These are phyloP conservation scores for Prunus mume DNA, from an alignment of 306 rosid species.

Conservation along the genomic window DNA sequence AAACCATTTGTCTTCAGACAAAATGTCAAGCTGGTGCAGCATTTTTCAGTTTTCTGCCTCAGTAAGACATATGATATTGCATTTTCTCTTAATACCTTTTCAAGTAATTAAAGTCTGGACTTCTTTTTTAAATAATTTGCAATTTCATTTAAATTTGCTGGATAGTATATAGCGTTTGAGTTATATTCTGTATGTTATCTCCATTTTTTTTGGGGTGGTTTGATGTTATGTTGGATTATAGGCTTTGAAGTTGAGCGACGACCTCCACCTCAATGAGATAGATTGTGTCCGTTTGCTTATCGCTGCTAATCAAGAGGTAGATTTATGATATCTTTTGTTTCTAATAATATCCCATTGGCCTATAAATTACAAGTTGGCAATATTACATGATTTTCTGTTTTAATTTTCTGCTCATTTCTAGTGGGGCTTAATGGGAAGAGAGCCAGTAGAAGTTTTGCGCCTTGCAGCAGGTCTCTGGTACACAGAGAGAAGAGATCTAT, in stretches of 20 bases:
- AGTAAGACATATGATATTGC: neutral
- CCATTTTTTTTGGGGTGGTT: neutral
- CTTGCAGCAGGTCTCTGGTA: slow-evolving; percentile 95
- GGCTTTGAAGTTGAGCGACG: slow-evolving; percentile 92
- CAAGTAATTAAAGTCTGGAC: neutral
- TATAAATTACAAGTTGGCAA: neutral
- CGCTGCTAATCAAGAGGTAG: slow-evolving; percentile 86
- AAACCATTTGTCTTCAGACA: neutral
- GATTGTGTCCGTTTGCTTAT: slow-evolving; percentile 84
- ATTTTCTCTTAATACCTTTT: neutral
- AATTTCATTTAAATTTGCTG: neutral
- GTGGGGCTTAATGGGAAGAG: slow-evolving; percentile 97
- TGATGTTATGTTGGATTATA: slow-evolving; percentile 37
- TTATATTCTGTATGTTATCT: neutral
- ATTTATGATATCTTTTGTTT: slow-evolving; percentile 18
- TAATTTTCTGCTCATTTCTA: slow-evolving; percentile 13
- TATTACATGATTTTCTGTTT: neutral
- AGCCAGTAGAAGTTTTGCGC: slow-evolving; percentile 70
- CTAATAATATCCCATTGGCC: neutral
- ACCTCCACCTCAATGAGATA: slow-evolving; percentile 86
- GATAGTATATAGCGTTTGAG: neutral
- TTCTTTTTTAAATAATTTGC: neutral
- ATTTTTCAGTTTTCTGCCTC: neutral
- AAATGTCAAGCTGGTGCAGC: no score
- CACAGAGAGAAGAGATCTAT: slow-evolving; percentile 88